A percentile compares a stretch with the other conserved stretches of the same genome.
Conservation (phyloP, 768 basidiomycete species). For the Sutorius australiensis region DNA sequence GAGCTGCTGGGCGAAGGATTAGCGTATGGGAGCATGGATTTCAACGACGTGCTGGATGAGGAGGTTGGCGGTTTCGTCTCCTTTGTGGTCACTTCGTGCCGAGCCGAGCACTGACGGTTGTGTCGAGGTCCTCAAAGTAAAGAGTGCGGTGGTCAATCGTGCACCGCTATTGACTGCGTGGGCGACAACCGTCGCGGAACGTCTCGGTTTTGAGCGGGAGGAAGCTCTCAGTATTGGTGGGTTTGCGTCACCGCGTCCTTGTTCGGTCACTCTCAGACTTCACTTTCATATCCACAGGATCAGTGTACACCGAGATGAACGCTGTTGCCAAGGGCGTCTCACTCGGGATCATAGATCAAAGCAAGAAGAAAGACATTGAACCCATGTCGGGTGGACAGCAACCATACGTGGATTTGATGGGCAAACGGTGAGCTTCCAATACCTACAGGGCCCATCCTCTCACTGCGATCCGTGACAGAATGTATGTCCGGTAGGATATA, state of each 20-base stretch:
- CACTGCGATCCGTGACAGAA: slow-evolving; percentile 22
- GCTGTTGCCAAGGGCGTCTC: slow-evolving; percentile 81
- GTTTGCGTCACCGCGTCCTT: slow-evolving; percentile 11
- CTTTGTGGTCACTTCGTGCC: not conserved
- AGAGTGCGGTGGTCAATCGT: slow-evolving; percentile 74
- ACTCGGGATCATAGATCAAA: slow-evolving; percentile 68
- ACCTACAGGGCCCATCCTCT: not conserved
- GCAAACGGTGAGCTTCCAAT: slow-evolving; percentile 48
- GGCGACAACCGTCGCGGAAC: slow-evolving; percentile 82
- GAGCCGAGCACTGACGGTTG: slow-evolving; percentile 3
- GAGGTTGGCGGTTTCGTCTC: slow-evolving; percentile 40
- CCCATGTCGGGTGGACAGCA: slow-evolving; percentile 58
- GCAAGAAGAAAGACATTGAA: slow-evolving; percentile 52
- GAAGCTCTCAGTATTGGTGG: slow-evolving; percentile 90
- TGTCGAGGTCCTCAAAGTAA: slow-evolving; percentile 52
- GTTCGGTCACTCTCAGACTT: not conserved
- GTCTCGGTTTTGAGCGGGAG: slow-evolving; percentile 79
- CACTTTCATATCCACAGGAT: slow-evolving; percentile 47
- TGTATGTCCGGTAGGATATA: slow-evolving; percentile 33
- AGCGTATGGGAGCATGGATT: slow-evolving; percentile 55
- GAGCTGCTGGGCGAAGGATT: slow-evolving; percentile 48
- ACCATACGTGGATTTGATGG: slow-evolving; percentile 85
- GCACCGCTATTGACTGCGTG: slow-evolving; percentile 95
- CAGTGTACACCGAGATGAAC: slow-evolving; percentile 92
- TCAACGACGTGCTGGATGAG: slow-evolving; percentile 71